These are phyloP conservation scores for Dictyostelium gargantuum DNA, from an alignment of 208 protist species.

Conservation along the genomic window DNA sequence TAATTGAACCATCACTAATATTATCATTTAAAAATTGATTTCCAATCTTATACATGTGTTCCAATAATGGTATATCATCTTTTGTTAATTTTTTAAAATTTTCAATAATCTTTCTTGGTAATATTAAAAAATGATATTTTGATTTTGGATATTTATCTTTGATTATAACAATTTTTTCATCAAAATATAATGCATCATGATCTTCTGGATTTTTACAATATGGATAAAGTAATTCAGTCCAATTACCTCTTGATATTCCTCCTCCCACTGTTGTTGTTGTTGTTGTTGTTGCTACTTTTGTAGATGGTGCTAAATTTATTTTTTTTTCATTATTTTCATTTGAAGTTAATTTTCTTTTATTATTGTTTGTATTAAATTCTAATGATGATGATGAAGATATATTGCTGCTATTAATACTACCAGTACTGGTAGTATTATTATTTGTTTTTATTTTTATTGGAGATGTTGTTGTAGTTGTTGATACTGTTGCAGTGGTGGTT, in stretches of 20 bases:
- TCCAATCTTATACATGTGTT: background rate
- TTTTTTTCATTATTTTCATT: background rate
- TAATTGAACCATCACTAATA: background rate
- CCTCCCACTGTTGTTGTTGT: background rate
- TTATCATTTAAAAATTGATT: background rate
- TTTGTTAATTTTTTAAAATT: background rate
- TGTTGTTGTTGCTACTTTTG: background rate
- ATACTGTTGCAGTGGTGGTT: too few species aligned
- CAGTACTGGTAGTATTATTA: too few species aligned
- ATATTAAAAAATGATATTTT: constrained; percentile 43
- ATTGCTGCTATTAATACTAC: too few species aligned
- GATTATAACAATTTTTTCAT: constrained; percentile 51
- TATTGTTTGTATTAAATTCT: too few species aligned
- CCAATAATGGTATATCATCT: background rate
- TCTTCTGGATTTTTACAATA: background rate
- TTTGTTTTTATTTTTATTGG: too few species aligned
- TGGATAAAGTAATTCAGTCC: background rate
- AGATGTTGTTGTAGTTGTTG: too few species aligned
- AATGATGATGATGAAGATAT: too few species aligned
- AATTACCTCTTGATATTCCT: too few species aligned
- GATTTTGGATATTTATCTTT: constrained; percentile 64
- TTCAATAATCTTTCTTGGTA: constrained; percentile 6
- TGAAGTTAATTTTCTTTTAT: too few species aligned
- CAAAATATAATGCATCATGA: background rate
- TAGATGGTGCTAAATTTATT: background rate